Evolutionary conservation across 768 basidiomycete genomes (phyloP).

Genomic region (Stropharia rugosoannulata): DNA sequence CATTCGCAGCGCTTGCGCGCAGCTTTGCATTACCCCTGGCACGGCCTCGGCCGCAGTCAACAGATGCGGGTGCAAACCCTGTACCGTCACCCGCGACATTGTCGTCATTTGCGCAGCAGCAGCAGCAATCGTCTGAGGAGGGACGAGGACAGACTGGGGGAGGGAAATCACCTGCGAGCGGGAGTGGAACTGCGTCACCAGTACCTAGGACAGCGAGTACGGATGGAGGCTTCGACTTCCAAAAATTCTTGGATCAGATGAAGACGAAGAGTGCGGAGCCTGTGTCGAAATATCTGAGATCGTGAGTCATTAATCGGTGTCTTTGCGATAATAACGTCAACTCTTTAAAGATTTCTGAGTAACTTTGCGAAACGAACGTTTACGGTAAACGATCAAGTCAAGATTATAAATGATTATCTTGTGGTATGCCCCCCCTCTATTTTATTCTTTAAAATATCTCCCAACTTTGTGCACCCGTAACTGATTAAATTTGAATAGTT

Average conservation of each 20-base stretch:
- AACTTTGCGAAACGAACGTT: conserved; percentile 93
- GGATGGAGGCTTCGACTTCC: conserved; percentile 82
- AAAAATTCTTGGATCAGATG: conserved; percentile 94
- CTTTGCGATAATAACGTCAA: background rate
- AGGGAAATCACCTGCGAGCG: conserved; percentile 20
- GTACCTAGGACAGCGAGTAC: conserved; percentile 20
- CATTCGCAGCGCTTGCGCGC: conserved; percentile 66
- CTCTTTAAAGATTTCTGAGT: conserved; percentile 71
- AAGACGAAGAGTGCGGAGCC: conserved; percentile 85
- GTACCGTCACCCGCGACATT: conserved; percentile 57
- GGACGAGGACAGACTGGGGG: conserved; percentile 16
- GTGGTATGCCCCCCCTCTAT: conserved; percentile 49
- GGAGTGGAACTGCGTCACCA: conserved; percentile 29
- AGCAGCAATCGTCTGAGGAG: conserved; percentile 25
- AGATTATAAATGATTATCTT: conserved; percentile 93
- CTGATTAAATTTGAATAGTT: conserved; percentile 52
- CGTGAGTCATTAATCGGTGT: conserved; percentile 53
- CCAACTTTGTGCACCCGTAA: background rate
- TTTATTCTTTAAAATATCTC: conserved; percentile 8
- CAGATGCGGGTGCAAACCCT: conserved; percentile 54
- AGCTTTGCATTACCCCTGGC: conserved; percentile 49
- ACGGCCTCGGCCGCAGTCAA: conserved; percentile 54
- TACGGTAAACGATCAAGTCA: conserved; percentile 90
- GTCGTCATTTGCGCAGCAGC: conserved; percentile 54
- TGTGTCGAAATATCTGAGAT: conserved; percentile 92